Base-by-base conservation (phyloP, 441 rosid species). In the Euphorbia celastroides region DNA sequence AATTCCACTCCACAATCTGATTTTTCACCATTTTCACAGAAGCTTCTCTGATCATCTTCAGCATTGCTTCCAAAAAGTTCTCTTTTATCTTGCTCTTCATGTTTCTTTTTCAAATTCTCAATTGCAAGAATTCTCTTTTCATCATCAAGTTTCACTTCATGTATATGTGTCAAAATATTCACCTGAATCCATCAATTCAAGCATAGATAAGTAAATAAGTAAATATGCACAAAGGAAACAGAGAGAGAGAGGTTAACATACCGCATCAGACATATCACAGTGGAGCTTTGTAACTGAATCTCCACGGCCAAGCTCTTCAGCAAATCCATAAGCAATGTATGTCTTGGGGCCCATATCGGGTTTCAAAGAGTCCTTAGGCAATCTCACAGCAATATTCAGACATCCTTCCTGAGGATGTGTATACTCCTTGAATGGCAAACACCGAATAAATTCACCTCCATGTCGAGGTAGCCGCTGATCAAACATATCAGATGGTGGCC, bases 331-430 rank as follows among this genome's bases (percentile, higher is more conserved):
- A 36, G 96, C 98, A 63, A 93, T 82, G 59, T 90, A 93, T 0
- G 90, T 84, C 78, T 93, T 93, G 25, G 98, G 98, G 56, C 97
- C 98, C 90, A 93, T 56, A 75, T 93, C 97, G 28, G 97, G 98
- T 79, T 80, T 87, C 70, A 93, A 67, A 0, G 51, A 2, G 0
- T 62, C 0, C n/a, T n/a, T n/a, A 0, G 97, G 97, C 78, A 90
- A 74, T 71, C 74, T 82, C 50, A 70, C 75, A 32, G 96, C 87
- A 31, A 92, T 79, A 76, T 92, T 90, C 48, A 90, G 71, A 76
- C 76, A 71, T 36, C 98, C 97, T 52, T 56, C n/a, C 52, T 23
- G 54, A 46, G 90, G 93, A 78, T 88, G 85, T 13, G 94, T 90
- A 74, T 90, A 93, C 34, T 81, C 88, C 72, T 84, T 90, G 66